Conservation (phyloP, 768 basidiomycete genomes). For the Lepiota subincarnata region DNA sequence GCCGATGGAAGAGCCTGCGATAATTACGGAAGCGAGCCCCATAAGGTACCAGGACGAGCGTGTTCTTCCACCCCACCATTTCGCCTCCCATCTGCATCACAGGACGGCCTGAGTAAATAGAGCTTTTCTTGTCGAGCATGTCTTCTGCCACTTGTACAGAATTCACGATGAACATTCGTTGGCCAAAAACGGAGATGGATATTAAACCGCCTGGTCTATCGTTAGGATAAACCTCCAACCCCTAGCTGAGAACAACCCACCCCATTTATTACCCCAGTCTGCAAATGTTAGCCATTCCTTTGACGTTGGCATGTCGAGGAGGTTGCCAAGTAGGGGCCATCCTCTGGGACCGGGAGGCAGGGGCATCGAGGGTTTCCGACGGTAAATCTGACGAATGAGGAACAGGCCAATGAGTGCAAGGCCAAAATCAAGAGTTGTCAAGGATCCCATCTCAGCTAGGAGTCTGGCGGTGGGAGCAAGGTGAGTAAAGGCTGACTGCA, state of each 20-base stretch:
- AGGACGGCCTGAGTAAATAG: constrained; percentile 54
- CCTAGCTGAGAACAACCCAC: constrained; percentile 18
- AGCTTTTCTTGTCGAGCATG: constrained; percentile 48
- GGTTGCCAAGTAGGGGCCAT: constrained; percentile 42
- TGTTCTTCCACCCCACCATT: constrained; percentile 37
- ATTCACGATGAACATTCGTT: constrained; percentile 44
- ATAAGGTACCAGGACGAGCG: constrained; percentile 32
- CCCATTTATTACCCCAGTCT: constrained; percentile 43
- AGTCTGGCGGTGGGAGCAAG: neutral
- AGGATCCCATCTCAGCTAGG: constrained; percentile 10
- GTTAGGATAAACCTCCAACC: neutral
- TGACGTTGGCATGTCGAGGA: constrained; percentile 43
- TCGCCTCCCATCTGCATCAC: constrained; percentile 37
- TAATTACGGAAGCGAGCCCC: constrained; percentile 36
- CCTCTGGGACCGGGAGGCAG: constrained; percentile 45
- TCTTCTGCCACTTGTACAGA: constrained; percentile 36
- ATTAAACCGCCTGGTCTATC: constrained; percentile 34
- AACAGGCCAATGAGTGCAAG: constrained; percentile 14
- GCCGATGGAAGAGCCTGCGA: constrained; percentile 37
- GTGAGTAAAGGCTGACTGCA: neutral
- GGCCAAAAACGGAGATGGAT: constrained; percentile 41
- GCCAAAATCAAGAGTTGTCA: constrained; percentile 17
- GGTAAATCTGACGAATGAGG: constrained; percentile 18
- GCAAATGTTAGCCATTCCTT: constrained; percentile 44
- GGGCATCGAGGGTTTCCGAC: constrained; percentile 14